These are phyloP conservation scores for Trichoderma gamsii DNA, from an alignment of 495 filamentous ascomycete species.

Conservation along the genomic window DNA sequence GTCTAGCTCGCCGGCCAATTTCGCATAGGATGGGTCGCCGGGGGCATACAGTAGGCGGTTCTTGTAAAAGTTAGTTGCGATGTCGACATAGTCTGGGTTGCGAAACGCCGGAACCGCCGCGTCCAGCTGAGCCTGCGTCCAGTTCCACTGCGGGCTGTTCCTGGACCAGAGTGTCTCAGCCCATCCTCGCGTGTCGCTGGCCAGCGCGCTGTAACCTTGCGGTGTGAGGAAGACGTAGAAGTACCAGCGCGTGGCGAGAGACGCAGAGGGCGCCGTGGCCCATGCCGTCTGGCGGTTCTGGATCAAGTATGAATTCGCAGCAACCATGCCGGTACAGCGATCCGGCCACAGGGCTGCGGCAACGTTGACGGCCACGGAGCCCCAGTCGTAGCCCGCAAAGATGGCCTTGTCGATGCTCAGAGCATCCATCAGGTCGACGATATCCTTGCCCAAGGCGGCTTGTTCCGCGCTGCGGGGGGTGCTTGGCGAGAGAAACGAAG, in stretches of 20 bases:
- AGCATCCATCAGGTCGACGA: slow-evolving; percentile 39
- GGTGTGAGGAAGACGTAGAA: slow-evolving; percentile 19
- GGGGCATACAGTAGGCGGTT: slow-evolving; percentile 16
- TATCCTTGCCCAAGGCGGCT: slow-evolving; percentile 23
- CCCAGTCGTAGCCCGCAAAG: slow-evolving; percentile 22
- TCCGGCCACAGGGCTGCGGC: slow-evolving; percentile 20
- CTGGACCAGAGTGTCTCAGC: slow-evolving; percentile 16
- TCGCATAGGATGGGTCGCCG: slow-evolving; percentile 14
- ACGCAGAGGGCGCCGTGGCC: neutral
- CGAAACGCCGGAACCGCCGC: slow-evolving; percentile 17
- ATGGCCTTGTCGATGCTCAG: slow-evolving; percentile 42
- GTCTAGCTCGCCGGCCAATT: slow-evolving; percentile 12
- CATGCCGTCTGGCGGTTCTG: slow-evolving; percentile 5
- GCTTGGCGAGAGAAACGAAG: slow-evolving; percentile 21
- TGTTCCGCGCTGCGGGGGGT: slow-evolving; percentile 24
- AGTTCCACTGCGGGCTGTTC: slow-evolving; percentile 18
- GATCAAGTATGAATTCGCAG: slow-evolving; percentile 18
- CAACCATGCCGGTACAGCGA: slow-evolving; percentile 17
- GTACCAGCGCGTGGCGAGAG: slow-evolving; percentile 18
- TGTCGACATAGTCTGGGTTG: slow-evolving; percentile 20
- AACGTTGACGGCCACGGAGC: slow-evolving; percentile 17
- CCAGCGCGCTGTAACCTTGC: slow-evolving; percentile 17
- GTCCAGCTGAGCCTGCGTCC: slow-evolving; percentile 13
- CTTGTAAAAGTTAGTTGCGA: slow-evolving; percentile 17
- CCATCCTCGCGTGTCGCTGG: slow-evolving; percentile 1